These are phyloP conservation scores for Trichoderma erinaceum DNA, from an alignment of 495 filamentous ascomycete species.

Conservation along the genomic window DNA sequence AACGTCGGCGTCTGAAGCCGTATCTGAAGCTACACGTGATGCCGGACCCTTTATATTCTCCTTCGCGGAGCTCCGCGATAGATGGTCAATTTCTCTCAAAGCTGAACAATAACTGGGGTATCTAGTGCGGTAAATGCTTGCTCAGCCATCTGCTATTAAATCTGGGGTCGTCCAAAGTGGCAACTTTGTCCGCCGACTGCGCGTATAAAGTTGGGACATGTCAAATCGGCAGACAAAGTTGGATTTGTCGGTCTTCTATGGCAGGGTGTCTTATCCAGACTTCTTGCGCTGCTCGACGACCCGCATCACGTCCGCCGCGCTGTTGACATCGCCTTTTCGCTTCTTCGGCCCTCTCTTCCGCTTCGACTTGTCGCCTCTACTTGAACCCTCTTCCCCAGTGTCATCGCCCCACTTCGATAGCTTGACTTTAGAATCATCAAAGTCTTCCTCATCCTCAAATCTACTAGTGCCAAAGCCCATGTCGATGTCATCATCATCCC, in stretches of 20 bases:
- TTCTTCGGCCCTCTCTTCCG: conserved; percentile 81
- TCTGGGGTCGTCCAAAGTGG: neutral
- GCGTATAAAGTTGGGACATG: neutral
- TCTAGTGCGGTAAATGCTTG: neutral
- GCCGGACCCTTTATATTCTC: neutral
- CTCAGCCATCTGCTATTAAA: neutral
- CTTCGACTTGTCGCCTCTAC: conserved; percentile 50
- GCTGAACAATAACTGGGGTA: conserved; percentile 3
- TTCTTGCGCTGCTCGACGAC: conserved; percentile 63
- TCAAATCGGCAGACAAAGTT: neutral
- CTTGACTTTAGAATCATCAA: conserved; percentile 52
- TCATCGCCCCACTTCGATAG: conserved; percentile 59
- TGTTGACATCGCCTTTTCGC: conserved; percentile 79
- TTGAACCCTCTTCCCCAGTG: conserved; percentile 47
- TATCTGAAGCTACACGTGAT: neutral
- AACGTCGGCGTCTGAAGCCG: neutral
- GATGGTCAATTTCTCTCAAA: neutral
- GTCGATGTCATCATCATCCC: conserved; percentile 90
- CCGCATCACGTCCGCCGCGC: conserved; percentile 69
- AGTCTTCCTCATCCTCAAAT: conserved; percentile 72
- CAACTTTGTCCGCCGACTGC: neutral
- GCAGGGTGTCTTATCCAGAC: conserved; percentile 1
- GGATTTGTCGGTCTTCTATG: neutral
- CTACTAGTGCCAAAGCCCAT: conserved; percentile 86
- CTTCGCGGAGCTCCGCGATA: conserved; percentile 1